A percentile compares a stretch with the other conserved stretches of the same genome.
Conservation (phyloP, 441 rosid genomes). For the Adansonia rubrostipa region DNA sequence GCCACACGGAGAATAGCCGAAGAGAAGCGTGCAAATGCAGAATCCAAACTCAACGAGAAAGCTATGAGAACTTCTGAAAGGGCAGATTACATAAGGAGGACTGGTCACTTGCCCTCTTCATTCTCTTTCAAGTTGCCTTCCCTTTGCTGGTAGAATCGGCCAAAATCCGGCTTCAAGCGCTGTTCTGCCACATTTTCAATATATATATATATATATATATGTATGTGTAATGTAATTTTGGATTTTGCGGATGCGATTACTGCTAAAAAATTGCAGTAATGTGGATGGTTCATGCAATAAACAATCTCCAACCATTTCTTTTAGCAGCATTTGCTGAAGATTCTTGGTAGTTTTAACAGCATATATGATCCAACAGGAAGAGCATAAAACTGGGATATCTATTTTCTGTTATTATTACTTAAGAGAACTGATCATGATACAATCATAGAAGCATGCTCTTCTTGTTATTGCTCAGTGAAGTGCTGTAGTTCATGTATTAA, state of each 20-base stretch:
- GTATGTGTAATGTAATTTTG: constrained; percentile 24
- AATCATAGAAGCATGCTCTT: too few relatives aligned
- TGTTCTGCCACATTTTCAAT: background rate
- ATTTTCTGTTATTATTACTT: background rate
- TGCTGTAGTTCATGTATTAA: background rate
- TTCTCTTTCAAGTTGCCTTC: constrained; percentile 81
- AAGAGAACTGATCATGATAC: too few relatives aligned
- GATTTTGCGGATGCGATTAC: constrained; percentile 14
- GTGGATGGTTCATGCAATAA: constrained; percentile 7
- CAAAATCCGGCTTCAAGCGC: constrained; percentile 10
- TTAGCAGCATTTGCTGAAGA: too few relatives aligned
- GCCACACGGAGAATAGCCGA: constrained; percentile 74
- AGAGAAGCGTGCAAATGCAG: constrained; percentile 86
- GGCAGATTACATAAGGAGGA: constrained; percentile 84
- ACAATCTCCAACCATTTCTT: background rate
- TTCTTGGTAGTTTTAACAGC: too few relatives aligned
- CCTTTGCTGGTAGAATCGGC: constrained; percentile 66
- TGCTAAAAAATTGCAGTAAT: constrained; percentile 24
- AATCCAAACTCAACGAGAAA: constrained; percentile 74
- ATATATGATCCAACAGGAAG: too few relatives aligned
- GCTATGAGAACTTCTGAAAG: constrained; percentile 73
- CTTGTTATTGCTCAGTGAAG: too few relatives aligned
- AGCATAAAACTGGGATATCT: too few relatives aligned
- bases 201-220: background rate
- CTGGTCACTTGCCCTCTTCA: constrained; percentile 80